phyloP scores from a whole-genome alignment of 495 filamentous ascomycete species.

The Sphaerosporella brunnea region DNA sequence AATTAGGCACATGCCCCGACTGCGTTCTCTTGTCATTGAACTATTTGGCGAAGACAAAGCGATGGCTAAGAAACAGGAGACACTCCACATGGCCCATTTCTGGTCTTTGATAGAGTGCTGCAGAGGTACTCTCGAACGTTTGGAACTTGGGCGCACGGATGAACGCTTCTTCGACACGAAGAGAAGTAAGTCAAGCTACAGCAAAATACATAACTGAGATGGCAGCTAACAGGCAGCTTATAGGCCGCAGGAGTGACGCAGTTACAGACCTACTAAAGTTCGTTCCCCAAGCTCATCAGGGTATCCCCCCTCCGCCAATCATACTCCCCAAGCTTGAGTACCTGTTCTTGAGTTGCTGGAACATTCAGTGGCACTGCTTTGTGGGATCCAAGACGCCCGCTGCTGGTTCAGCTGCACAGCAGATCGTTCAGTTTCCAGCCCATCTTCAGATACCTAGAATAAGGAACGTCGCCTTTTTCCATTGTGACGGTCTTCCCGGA shows the following conservation, averaged over 20 bases:
- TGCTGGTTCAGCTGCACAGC: too few relatives aligned
- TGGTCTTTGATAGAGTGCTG: constrained; percentile 17
- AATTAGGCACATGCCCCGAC: too few relatives aligned
- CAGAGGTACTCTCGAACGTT: constrained; percentile 9
- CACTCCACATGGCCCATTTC: constrained; percentile 16
- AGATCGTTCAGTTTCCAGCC: too few relatives aligned
- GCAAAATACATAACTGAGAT: neutral
- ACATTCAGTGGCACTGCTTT: constrained; percentile 10
- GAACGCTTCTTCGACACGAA: constrained; percentile 11
- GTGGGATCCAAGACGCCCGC: too few relatives aligned
- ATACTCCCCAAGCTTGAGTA: constrained; percentile 10
- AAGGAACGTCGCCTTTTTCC: neutral
- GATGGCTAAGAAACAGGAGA: constrained; percentile 10
- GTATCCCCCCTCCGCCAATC: constrained; percentile 11
- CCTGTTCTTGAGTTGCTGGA: constrained; percentile 13
- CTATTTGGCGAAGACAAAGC: constrained; percentile 7
- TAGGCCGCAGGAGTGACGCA: neutral
- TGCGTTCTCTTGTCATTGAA: too few relatives aligned
- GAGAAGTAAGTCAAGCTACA: constrained; percentile 5
- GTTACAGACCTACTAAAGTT: neutral
- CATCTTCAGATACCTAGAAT: too few relatives aligned
- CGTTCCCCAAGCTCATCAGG: constrained; percentile 7
- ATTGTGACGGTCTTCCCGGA: neutral
- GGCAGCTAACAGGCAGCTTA: neutral
- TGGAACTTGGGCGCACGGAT: constrained; percentile 16